These are phyloP conservation scores for Wickerhamomyces rabaulensis DNA, from an alignment of 805 yeast species.

Conservation along the genomic window DNA sequence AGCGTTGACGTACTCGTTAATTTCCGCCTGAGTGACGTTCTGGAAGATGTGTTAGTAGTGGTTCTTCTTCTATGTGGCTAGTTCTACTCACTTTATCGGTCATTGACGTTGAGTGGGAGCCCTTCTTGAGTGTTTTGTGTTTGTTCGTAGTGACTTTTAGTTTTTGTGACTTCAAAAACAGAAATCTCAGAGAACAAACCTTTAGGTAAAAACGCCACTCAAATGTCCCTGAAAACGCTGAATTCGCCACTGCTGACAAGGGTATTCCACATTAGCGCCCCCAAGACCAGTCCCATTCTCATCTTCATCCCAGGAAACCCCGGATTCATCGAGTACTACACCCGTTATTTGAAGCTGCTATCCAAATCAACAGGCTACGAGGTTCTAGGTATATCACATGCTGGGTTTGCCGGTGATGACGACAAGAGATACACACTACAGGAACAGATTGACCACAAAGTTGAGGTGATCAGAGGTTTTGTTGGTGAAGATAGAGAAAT, in stretches of 20 bases:
- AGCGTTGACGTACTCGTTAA: not conserved
- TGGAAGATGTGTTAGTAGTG: not conserved
- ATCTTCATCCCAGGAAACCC: constrained; percentile 76
- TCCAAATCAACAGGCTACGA: constrained; percentile 43
- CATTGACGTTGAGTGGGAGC: not conserved
- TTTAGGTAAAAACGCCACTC: not conserved
- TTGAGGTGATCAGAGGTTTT: constrained; percentile 38
- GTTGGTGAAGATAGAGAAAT: constrained; percentile 30
- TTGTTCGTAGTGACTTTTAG: not conserved
- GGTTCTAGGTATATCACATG: constrained; percentile 57
- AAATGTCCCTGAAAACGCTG: constrained; percentile 1
- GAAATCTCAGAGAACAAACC: not conserved
- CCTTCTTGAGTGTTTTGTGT: not conserved
- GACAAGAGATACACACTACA: constrained; percentile 35
- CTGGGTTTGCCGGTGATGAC: constrained; percentile 39
- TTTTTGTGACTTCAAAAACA: not conserved
- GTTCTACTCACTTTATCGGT: not conserved
- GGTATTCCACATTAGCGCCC: not conserved
- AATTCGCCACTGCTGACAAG: not conserved
- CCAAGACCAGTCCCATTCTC: constrained; percentile 28
- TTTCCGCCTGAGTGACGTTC: not conserved
- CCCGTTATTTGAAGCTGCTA: constrained; percentile 42
- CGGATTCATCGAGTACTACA: constrained; percentile 62
- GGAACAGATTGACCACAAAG: constrained; percentile 56
- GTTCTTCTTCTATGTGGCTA: too few species aligned